Percentiles rank a stretch among this genome's conserved stretches.
Evolutionary conservation across 176 grass and related monocot species (phyloP).

Genomic region (Carex parvula): DNA sequence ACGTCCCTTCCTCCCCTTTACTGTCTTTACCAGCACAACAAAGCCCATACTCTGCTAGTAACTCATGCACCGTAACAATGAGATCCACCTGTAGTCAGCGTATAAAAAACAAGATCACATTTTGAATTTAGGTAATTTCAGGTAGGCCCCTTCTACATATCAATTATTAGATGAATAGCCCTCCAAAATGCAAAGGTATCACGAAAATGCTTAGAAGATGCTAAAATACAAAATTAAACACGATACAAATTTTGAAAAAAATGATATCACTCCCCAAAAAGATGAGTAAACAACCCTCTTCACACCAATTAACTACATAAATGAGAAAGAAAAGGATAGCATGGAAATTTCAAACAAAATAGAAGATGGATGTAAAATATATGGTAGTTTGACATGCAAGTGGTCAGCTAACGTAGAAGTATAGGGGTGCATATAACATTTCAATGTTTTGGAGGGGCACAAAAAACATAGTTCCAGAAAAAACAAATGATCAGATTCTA

Average conservation of each 20-base stretch:
- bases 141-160: neutral
- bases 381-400: neutral
- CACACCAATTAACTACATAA: neutral
- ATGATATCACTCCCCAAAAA: neutral
- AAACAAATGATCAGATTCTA: neutral
- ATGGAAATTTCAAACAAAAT: conserved; percentile 13
- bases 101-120: conserved; percentile 24
- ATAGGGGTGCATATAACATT: neutral
- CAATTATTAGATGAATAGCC: neutral
- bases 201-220: neutral
- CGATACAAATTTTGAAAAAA: neutral
- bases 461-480: neutral
- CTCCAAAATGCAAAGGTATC: neutral
- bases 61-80: conserved; percentile 84
- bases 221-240: neutral
- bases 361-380: neutral
- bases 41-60: conserved; percentile 92
- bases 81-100: conserved; percentile 71
- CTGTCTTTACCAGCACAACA: conserved; percentile 75
- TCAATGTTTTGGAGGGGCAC: neutral
- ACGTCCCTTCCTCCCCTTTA: conserved; percentile 81
- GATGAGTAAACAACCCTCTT: neutral
- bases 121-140: neutral
- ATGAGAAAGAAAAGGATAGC: conserved; percentile 9
- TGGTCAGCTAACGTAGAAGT: neutral